phyloP scores from a whole-genome alignment of 1,284 basidiomycete genomes.

The Cryptococcus jaspeensis region DNA sequence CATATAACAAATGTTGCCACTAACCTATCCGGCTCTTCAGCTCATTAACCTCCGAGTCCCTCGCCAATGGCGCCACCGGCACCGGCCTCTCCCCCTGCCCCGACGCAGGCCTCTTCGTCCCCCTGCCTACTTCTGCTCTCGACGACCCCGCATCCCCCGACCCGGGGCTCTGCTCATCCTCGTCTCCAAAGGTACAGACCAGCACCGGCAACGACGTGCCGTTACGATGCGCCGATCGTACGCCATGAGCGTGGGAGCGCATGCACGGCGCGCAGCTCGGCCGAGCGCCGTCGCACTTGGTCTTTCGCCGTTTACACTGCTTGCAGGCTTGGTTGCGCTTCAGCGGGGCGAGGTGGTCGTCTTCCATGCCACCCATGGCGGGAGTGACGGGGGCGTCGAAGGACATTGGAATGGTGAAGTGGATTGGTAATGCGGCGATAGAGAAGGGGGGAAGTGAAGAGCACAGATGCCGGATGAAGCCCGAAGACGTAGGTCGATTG shows the following conservation, averaged over 20 bases:
- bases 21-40: slow-evolving; percentile 31
- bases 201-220: slow-evolving; percentile 27
- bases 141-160: background rate
- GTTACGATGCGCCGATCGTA: slow-evolving; percentile 41
- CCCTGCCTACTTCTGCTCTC: too few relatives aligned
- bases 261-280: slow-evolving; percentile 46
- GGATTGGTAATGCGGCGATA: too few relatives aligned
- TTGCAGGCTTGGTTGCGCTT: slow-evolving; percentile 49
- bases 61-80: too few relatives aligned
- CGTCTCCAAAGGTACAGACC: slow-evolving; percentile 41
- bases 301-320: slow-evolving; percentile 49
- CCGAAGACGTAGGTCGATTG: too few relatives aligned
- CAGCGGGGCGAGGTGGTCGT: slow-evolving; percentile 44
- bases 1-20: too few relatives aligned
- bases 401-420: too few relatives aligned
- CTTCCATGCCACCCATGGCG: too few relatives aligned
- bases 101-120: slow-evolving; percentile 8
- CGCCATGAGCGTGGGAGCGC: slow-evolving; percentile 45
- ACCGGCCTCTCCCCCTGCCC: slow-evolving; percentile 19
- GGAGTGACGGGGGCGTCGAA: too few relatives aligned
- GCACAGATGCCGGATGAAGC: too few relatives aligned
- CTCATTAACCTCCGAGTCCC: slow-evolving; percentile 28
- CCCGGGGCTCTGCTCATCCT: slow-evolving; percentile 10
- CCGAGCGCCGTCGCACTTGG: slow-evolving; percentile 43
- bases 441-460: too few relatives aligned